Base-by-base conservation (phyloP, 2,329 filamentous ascomycete genomes). In the Aspergillus pseudoglaucus region DNA sequence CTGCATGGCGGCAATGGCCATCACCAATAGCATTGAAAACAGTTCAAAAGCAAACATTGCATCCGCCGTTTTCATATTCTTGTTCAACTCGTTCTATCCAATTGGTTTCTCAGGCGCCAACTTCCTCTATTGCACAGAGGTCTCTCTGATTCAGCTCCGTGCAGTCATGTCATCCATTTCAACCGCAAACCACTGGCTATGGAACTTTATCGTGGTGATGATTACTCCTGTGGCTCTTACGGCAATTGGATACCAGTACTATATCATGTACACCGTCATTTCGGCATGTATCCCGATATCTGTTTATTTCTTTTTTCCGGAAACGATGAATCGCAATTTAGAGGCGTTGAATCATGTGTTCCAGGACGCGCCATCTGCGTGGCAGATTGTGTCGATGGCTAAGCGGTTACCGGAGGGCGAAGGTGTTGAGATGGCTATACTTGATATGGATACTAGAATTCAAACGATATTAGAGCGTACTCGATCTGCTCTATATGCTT, bases 291-390 rank as follows among this genome's bases (percentile, higher is more conserved):
- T 79, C n/a, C 77, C 77, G 0, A 66, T 72, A 15, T 12, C 22
- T 15, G 74, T 78, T 27, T 81, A 79, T 62, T 74, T 79, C 61
- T 78, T 81, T 69, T 80, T 77, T 56, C 79, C 78, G 0, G 79
- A 81, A 54, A 81, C 78, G 1, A 77, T 75, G 15, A 75, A 74
- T 50, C 74, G 76, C 9, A 77, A 72, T 20, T 71, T 86, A n/a
- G 83, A 87, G 63, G 82, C 85, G 62, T 78, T 87, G 59, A 82
- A 87, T 56, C 74, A 78, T 50, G 81, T 86, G 51, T 83, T 84
- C 44, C 51, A 50, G 25, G 51, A 53, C 18, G 55, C 51, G 1
- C 48, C 51, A 1, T 47, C 56, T 7, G 40, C 53, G 3, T 59
- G 56, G 57, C 17, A 57, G 4, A 59, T 59, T 42, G 57, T 59